phyloP scores from a whole-genome alignment of 768 basidiomycete species.

The Collybia nuda region DNA sequence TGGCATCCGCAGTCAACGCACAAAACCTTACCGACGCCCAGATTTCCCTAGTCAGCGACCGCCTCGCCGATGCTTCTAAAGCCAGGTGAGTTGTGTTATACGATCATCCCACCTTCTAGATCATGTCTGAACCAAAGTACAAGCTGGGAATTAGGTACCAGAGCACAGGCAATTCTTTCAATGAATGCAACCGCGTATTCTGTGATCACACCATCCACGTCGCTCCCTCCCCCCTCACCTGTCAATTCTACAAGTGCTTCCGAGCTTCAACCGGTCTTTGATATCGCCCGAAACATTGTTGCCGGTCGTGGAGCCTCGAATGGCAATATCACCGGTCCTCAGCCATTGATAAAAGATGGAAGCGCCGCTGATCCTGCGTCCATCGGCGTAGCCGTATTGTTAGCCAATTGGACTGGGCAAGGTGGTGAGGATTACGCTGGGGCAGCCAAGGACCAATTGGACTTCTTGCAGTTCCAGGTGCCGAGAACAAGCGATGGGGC shows the following conservation, averaged over 20 bases:
- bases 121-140: not conserved
- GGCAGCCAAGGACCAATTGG: slow-evolving; percentile 66
- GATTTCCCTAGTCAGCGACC: slow-evolving; percentile 29
- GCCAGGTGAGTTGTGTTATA: slow-evolving; percentile 28
- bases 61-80: slow-evolving; percentile 35
- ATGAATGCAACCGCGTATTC: slow-evolving; percentile 44
- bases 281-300: slow-evolving; percentile 54
- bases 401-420: slow-evolving; percentile 47
- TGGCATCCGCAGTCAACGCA: slow-evolving; percentile 10
- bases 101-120: no score
- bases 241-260: slow-evolving; percentile 29
- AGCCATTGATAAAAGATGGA: slow-evolving; percentile 56
- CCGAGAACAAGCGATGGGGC: slow-evolving; percentile 75
- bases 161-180: slow-evolving; percentile 48
- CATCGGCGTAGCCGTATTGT: slow-evolving; percentile 68
- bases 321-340: slow-evolving; percentile 45
- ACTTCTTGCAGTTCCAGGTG: slow-evolving; percentile 55
- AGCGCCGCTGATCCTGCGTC: slow-evolving; percentile 79
- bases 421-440: slow-evolving; percentile 55
- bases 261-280: slow-evolving; percentile 52
- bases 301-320: slow-evolving; percentile 41
- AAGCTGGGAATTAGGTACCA: slow-evolving; percentile 60
- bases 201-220: slow-evolving; percentile 32
- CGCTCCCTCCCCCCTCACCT: slow-evolving; percentile 35
- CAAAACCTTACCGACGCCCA: slow-evolving; percentile 33